These are phyloP conservation scores for Galeopsis tetrahit DNA, from an alignment of 257 asterid genomes.

Conservation along the genomic window DNA sequence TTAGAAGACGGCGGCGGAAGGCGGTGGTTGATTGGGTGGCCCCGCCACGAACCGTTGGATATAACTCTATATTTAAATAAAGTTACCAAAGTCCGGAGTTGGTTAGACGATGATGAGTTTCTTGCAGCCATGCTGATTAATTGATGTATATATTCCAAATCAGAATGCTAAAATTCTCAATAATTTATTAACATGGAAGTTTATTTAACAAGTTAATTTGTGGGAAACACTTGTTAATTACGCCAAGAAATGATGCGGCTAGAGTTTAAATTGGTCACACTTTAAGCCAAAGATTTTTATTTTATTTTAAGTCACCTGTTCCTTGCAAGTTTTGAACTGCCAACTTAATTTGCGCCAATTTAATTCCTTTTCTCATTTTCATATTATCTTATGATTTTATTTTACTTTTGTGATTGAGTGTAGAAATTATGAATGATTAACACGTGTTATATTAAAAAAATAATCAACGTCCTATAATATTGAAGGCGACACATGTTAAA, in stretches of 20 bases:
- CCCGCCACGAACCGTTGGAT: slow-evolving; percentile 32
- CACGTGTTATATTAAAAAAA: too few relatives aligned
- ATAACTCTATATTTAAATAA: slow-evolving; percentile 40
- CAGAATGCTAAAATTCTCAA: neutral
- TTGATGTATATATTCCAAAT: neutral
- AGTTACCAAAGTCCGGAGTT: slow-evolving; percentile 47
- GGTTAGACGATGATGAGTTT: slow-evolving; percentile 53
- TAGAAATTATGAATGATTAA: too few relatives aligned
- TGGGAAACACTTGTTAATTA: slow-evolving; percentile 38
- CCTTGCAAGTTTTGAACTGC: slow-evolving; percentile 56
- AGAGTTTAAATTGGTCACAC: slow-evolving; percentile 25
- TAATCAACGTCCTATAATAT: too few relatives aligned
- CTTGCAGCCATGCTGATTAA: slow-evolving; percentile 47
- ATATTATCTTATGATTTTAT: neutral
- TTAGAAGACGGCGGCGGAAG: slow-evolving; percentile 25
- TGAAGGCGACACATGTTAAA: too few relatives aligned
- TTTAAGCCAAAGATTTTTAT: slow-evolving; percentile 32
- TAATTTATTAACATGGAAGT: neutral
- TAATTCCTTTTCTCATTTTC: slow-evolving; percentile 12
- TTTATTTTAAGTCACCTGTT: slow-evolving; percentile 37
- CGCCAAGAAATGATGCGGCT: slow-evolving; percentile 56
- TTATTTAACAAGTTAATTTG: neutral
- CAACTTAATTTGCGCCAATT: slow-evolving; percentile 6
- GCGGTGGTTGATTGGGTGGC: slow-evolving; percentile 27
- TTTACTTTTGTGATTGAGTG: neutral